These are phyloP conservation scores for Dalbergia cultrata DNA, from an alignment of 306 rosid genomes.

Conservation along the genomic window DNA sequence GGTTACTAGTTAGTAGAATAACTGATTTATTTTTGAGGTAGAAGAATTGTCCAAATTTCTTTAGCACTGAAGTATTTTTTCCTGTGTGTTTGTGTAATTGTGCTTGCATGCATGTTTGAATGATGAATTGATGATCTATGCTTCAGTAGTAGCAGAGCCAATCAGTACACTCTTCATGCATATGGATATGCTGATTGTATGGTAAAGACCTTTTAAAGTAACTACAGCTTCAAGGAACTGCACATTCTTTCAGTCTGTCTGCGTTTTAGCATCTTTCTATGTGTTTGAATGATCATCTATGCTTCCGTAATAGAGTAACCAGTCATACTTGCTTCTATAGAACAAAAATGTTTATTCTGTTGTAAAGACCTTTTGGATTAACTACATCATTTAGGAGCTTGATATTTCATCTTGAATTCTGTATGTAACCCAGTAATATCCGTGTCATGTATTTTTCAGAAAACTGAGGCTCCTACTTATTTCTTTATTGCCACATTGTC, in stretches of 20 bases:
- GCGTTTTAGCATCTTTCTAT: conserved; percentile 1
- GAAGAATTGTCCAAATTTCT: conserved; percentile 28
- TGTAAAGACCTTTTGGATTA: conserved; percentile 9
- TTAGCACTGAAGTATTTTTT: conserved; percentile 2
- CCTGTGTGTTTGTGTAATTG: not conserved
- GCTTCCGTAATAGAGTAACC: conserved; percentile 19
- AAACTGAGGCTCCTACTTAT: conserved; percentile 10
- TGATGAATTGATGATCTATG: conserved; percentile 24
- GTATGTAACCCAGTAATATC: not conserved
- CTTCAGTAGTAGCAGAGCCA: conserved; percentile 13
- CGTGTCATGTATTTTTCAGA: not conserved
- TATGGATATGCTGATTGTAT: conserved; percentile 8
- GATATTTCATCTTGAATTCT: conserved; percentile 38
- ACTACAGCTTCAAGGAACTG: conserved; percentile 33
- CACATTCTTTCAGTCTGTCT: not conserved
- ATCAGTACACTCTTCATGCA: not conserved
- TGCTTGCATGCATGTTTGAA: conserved; percentile 37
- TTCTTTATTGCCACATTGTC: not conserved
- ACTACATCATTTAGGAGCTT: conserved; percentile 4
- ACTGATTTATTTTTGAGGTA: conserved; percentile 32
- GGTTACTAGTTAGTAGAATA: not conserved
- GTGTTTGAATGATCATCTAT: conserved; percentile 18
- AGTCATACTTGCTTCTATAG: conserved; percentile 21
- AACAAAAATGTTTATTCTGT: conserved; percentile 1
- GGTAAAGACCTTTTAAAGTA: conserved; percentile 24